Percentiles rank a stretch among this genome's conserved stretches.
Evolutionary conservation across 2,329 filamentous ascomycete genomes (phyloP).

Genomic region (Cladosporium oxysporum): DNA sequence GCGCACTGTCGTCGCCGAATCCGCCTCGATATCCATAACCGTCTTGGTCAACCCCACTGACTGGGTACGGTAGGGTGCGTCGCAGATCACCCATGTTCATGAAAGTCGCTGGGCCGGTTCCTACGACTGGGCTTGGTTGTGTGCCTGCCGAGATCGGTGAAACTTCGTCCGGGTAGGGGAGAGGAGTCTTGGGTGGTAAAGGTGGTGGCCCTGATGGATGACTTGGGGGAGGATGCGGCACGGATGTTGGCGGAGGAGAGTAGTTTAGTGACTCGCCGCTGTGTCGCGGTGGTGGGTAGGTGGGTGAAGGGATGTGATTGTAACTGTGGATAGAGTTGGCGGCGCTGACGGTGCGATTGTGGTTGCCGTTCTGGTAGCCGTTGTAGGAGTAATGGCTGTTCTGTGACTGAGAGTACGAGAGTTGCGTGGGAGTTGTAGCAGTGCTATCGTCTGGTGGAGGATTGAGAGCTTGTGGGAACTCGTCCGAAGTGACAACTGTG

Average conservation of each 20-base stretch:
- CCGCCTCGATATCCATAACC: slow-evolving; percentile 53
- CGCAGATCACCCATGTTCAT: slow-evolving; percentile 36
- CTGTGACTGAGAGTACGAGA: slow-evolving; percentile 31
- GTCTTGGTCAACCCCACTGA: slow-evolving; percentile 46
- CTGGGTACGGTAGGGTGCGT: slow-evolving; percentile 69
- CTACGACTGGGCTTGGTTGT: slow-evolving; percentile 1
- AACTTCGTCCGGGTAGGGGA: slow-evolving; percentile 27
- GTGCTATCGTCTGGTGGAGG: slow-evolving; percentile 27
- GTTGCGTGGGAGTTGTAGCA: slow-evolving; percentile 18
- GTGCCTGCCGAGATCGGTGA: slow-evolving; percentile 9
- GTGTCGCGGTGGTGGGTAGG: slow-evolving; percentile 13
- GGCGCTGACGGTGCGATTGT: slow-evolving; percentile 18
- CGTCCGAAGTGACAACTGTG: slow-evolving; percentile 61
- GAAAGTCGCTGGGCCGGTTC: slow-evolving; percentile 15
- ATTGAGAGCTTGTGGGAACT: slow-evolving; percentile 51
- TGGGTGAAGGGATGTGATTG: slow-evolving; percentile 1
- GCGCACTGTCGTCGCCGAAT: slow-evolving; percentile 32
- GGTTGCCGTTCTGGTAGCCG: slow-evolving; percentile 8
- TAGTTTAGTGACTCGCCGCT: background rate
- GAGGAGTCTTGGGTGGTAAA: slow-evolving; percentile 64
- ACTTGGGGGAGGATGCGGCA: background rate
- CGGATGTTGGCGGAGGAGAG: slow-evolving; percentile 13
- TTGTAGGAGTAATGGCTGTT: slow-evolving; percentile 28
- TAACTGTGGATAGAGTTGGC: slow-evolving; percentile 20
- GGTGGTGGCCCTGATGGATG: slow-evolving; percentile 56